Percentiles rank a stretch among this genome's conserved stretches.
Conservation (phyloP, 2,329 filamentous ascomycete species). For the Fusarium nodosum region DNA sequence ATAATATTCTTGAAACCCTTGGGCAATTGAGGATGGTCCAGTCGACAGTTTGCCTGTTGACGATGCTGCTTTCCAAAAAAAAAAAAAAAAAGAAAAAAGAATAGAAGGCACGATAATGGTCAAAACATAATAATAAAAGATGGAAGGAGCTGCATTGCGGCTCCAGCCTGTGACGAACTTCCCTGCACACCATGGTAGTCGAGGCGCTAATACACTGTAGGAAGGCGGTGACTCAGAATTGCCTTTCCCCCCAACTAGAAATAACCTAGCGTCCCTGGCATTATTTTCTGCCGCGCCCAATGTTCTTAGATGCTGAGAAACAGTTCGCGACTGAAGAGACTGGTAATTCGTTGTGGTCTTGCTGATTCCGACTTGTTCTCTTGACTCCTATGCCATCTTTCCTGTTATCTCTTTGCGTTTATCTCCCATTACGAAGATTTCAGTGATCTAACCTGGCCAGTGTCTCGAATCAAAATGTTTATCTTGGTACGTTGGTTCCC, state of each 20-base stretch:
- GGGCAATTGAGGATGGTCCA: constrained; percentile 1
- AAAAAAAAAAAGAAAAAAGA: constrained; percentile 11
- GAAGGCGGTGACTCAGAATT: constrained; percentile 17
- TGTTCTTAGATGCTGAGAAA: constrained; percentile 23
- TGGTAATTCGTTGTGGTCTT: not conserved
- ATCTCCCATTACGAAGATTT: not conserved
- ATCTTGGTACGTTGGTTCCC: constrained; percentile 59
- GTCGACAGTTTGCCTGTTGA: constrained; percentile 16
- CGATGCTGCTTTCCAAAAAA: constrained; percentile 18
- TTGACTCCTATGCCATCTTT: constrained; percentile 3
- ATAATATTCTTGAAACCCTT: constrained; percentile 1
- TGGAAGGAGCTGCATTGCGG: constrained; percentile 20
- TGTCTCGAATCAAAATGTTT: constrained; percentile 59
- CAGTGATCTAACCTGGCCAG: too few relatives aligned
- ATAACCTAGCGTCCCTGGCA: constrained; percentile 15
- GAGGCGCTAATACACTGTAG: not conserved
- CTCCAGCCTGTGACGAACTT: constrained; percentile 34
- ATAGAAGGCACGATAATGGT: constrained; percentile 32
- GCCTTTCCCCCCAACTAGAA: not conserved
- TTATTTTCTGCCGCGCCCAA: constrained; percentile 46
- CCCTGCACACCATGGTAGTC: constrained; percentile 32
- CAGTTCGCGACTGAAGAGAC: constrained; percentile 13
- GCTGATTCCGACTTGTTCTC: constrained; percentile 4
- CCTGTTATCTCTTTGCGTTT: not conserved
- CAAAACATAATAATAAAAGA: constrained; percentile 20